Percentiles rank a stretch among this genome's conserved stretches.
These are phyloP conservation scores for Pythium folliculosum DNA, from an alignment of 352 stramenopile genomes.

Conservation along the genomic window DNA sequence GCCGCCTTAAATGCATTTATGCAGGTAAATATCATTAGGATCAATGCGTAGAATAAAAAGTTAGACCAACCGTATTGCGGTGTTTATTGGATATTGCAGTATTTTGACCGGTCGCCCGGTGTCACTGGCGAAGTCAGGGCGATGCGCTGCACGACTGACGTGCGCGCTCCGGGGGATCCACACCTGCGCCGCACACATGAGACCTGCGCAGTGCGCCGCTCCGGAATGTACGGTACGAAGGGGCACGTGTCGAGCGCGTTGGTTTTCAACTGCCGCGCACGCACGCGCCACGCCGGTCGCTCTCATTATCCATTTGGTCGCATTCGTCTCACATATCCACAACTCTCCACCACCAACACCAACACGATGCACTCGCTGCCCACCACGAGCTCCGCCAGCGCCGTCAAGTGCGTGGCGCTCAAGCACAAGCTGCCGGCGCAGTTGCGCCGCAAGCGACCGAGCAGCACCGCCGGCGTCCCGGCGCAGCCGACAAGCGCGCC, in stretches of 20 bases:
- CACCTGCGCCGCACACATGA: conserved; percentile 3
- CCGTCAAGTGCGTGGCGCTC: conserved; percentile 9
- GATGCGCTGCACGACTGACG: conserved; percentile 21
- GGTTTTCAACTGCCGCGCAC: not conserved
- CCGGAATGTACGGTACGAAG: conserved; percentile 13
- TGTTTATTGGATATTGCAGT: not conserved
- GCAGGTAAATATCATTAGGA: not conserved
- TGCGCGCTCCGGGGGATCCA: conserved; percentile 19
- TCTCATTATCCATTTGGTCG: conserved; percentile 18
- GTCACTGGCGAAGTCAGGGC: conserved; percentile 13
- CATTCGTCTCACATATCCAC: conserved; percentile 1
- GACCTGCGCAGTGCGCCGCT: not conserved
- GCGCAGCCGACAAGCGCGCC: no score
- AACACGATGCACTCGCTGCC: conserved; percentile 21
- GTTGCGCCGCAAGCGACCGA: not conserved
- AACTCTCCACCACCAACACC: not conserved
- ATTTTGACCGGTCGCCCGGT: not conserved
- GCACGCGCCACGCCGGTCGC: not conserved
- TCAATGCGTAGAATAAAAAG: no score
- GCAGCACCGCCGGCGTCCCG: not conserved
- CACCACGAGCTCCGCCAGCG: not conserved
- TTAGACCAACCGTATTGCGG: not conserved
- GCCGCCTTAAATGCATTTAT: not conserved
- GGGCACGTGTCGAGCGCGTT: conserved; percentile 14
- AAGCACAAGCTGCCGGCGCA: conserved; percentile 16